Percentiles rank a stretch among this genome's conserved stretches.
Conservation (phyloP, 192 early-diverging fungal genomes). For the Coemansia sp. region DNA sequence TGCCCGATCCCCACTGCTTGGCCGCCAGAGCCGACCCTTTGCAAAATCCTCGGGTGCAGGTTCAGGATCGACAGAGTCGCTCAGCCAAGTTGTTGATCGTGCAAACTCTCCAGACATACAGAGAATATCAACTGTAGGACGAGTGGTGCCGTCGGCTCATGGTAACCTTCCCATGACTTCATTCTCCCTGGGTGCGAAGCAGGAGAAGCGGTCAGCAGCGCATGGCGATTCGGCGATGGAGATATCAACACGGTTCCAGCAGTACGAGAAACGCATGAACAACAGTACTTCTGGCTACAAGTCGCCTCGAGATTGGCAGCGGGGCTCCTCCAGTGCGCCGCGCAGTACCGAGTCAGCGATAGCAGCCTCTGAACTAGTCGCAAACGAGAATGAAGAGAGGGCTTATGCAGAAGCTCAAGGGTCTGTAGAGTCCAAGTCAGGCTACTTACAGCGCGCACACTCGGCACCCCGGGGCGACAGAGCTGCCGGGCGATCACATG, state of each 20-base stretch:
- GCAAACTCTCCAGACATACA: slow-evolving; percentile 13
- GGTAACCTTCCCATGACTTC: neutral
- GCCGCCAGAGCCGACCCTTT: slow-evolving; percentile 9
- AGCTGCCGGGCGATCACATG: neutral
- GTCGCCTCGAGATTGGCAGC: neutral
- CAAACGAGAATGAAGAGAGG: neutral
- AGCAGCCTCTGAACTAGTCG: slow-evolving; percentile 3
- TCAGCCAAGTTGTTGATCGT: slow-evolving; percentile 3
- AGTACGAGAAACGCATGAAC: slow-evolving; percentile 32
- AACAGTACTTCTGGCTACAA: slow-evolving; percentile 17
- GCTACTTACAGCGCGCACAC: slow-evolving; percentile 9
- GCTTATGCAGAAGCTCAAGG: neutral
- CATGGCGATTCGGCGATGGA: slow-evolving; percentile 37
- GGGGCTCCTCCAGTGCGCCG: neutral
- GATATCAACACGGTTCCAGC: slow-evolving; percentile 37
- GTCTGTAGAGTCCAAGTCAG: slow-evolving; percentile 12
- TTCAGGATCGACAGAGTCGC: slow-evolving; percentile 11
- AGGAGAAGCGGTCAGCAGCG: slow-evolving; percentile 15
- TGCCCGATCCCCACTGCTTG: slow-evolving; percentile 25
- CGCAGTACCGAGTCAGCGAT: slow-evolving; percentile 5
- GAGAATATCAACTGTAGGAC: neutral
- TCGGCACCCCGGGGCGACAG: slow-evolving; percentile 17
- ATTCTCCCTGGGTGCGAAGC: slow-evolving; percentile 4
- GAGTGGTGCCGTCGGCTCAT: neutral
- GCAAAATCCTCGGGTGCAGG: neutral